A percentile compares a stretch with the other conserved stretches of the same genome.
Conservation (phyloP, 306 rosid species). For the Hylodesmum podocarpum region DNA sequence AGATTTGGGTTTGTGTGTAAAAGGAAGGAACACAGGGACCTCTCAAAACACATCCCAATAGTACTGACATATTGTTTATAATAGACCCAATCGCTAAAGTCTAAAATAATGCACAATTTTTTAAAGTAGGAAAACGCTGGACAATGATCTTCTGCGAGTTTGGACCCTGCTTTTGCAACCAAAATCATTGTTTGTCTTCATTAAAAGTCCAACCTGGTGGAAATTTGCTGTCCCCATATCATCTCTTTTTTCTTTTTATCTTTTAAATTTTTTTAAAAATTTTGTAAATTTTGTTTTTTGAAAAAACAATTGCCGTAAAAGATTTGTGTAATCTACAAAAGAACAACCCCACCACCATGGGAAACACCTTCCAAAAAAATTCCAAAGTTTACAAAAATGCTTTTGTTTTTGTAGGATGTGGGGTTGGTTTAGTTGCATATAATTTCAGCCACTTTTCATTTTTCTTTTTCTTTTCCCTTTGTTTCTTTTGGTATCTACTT, state of each 20-base stretch:
- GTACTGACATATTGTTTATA: slow-evolving; percentile 37
- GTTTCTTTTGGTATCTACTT: slow-evolving; percentile 5
- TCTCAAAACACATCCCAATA: slow-evolving; percentile 34
- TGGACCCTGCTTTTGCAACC: slow-evolving; percentile 53
- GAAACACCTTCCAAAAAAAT: slow-evolving; percentile 34
- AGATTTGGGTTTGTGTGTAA: slow-evolving; percentile 32
- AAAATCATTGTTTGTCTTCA: slow-evolving; percentile 46
- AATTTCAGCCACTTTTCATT: slow-evolving; percentile 22
- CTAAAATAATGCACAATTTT: slow-evolving; percentile 30
- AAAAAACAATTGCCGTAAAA: slow-evolving; percentile 35
- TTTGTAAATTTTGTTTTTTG: no score
- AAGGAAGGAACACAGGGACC: slow-evolving; percentile 35
- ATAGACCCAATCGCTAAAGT: slow-evolving; percentile 27
- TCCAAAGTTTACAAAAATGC: slow-evolving; percentile 33
- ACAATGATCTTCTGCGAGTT: slow-evolving; percentile 33
- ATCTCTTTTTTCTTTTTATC: not conserved
- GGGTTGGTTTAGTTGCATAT: slow-evolving; percentile 27
- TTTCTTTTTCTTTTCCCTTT: not conserved
- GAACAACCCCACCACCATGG: slow-evolving; percentile 34
- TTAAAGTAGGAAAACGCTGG: slow-evolving; percentile 17
- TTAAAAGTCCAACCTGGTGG: slow-evolving; percentile 51
- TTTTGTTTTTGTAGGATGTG: slow-evolving; percentile 37
- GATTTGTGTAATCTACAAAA: slow-evolving; percentile 43
- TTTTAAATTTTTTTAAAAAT: slow-evolving; percentile 11
- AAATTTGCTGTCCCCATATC: slow-evolving; percentile 38